Base-by-base conservation (phyloP, 1,139 yeast genomes). In the Lodderomyces theae region DNA sequence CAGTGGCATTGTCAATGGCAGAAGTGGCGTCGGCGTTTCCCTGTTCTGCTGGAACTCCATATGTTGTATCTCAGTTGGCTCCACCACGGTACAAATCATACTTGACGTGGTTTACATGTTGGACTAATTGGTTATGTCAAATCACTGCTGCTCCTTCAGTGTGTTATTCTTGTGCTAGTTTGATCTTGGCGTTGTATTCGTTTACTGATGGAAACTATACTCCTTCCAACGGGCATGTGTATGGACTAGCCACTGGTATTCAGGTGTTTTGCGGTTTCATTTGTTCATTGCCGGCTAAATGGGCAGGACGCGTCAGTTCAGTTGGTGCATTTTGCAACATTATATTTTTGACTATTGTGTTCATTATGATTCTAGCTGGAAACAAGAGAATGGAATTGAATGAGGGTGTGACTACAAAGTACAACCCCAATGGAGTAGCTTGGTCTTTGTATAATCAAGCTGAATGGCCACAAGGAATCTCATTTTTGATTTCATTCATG, bases 381-480 rank as follows among this genome's bases (percentile, higher is more conserved):
- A 68, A 71, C 44, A 70, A 77, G 43, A 66, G 79, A 44, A 62
- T 50, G 37, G 51, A 50, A n/a, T 61, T 53, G 40, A 51, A 55
- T 45, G 60, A 57, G 2, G 47, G 44, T 2, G 50, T 63, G 18
- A 4, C 24, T 9, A 71, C 63, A 17, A 78, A 77, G 53, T 82
- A 76, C 58, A 81, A 81, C 56, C 41, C 63, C 26, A 74, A 75
- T 48, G 45, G 64, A 5, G 52, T 52, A 5, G 86, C 86, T 2
- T 82, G 87, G 87, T 63, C 65, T 1, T 67, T 80, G 37, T 63
- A 71, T 35, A 82, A 82, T 60, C 77, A 72, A 48, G 79, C 87
- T 7, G 87, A 80, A 15, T 83, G 79, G 74, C 85, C 87, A 4
- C 66, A 69, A 41, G 89, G 89, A 38, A 67, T 81, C 37, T 73